Evolutionary conservation across 192 early-diverging fungal genomes (phyloP), one percentile per base, ranked within the genome.

Genomic region (Coemansia nantahalensis): DNA sequence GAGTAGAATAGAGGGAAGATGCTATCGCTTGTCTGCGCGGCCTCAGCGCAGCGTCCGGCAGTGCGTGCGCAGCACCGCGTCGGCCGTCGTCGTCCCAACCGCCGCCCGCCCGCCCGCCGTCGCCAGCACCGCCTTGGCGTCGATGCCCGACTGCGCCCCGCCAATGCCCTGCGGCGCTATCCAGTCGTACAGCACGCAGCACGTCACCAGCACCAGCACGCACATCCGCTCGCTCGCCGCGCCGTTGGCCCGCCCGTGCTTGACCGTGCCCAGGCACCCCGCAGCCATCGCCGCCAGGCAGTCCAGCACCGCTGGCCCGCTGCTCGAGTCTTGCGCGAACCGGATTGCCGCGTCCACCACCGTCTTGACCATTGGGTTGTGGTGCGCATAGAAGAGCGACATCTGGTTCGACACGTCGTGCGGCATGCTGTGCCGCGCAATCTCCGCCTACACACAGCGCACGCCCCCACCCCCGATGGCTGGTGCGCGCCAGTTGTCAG

Each of bases 341-440:
- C 82, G 61, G 34, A 82, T 82, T 7, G 86, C 85, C 40, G 89
- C 82, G 43, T 94, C 90, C 13, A 91, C 92, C 13, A 98, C 80
- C 18, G 81, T 75, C 76, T 89, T 93, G 19, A 93, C 74, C 86
- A 98, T 91, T 1, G 95, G 94, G 22, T 86, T 92, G 43, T 93
- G 86, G 72, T 97, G 90, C 21, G 95, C 95, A 55, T 90, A 95
- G 68, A 98, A 98, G 46, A 98, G 82, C 16, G 95, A 95, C 82
- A 98, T 95, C 17, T 83, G 77, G 60, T 95, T 97, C 42, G 95
- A 93, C 12, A 90, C 72, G 34, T 92, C 92, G 56, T 93, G 93
- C 52, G 84, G 80, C 37, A 90, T 79, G 62, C 84, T 83, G 30
- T 77, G 71, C 22, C 74, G 76, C 24, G 78, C 78, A 48, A 89